Conservation (phyloP, 1,139 yeast species). For the Protomyces arabidopsidicola region DNA sequence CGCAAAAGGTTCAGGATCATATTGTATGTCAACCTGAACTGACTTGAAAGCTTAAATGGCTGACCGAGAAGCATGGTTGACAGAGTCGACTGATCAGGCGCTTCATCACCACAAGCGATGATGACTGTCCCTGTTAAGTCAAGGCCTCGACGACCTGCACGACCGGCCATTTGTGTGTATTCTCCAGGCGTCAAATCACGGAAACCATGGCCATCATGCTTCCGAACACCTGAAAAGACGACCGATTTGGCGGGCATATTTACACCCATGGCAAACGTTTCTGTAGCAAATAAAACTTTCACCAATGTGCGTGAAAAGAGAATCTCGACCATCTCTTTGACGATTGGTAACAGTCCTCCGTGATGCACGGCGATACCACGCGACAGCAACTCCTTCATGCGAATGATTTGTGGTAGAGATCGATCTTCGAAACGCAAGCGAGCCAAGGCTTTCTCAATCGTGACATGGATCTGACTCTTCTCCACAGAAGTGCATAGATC, state of each 20-base stretch:
- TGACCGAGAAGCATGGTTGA: constrained; percentile 79
- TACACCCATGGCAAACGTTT: constrained; percentile 96
- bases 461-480: constrained; percentile 86
- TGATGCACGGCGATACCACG: constrained; percentile 97
- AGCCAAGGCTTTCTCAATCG: constrained; percentile 80
- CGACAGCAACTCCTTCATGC: constrained; percentile 72
- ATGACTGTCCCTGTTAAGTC: constrained; percentile 95
- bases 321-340: constrained; percentile 91
- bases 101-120: constrained; percentile 72
- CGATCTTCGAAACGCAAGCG: constrained; percentile 88
- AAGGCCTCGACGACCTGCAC: constrained; percentile 97
- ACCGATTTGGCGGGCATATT: constrained; percentile 97
- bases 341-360: constrained; percentile 92
- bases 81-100: constrained; percentile 46
- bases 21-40: constrained; percentile 87
- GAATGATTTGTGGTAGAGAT: constrained; percentile 81
- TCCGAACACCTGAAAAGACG: constrained; percentile 75
- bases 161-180: constrained; percentile 97
- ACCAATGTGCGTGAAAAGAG: constrained; percentile 79
- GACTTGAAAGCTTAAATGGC: constrained; percentile 84
- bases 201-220: constrained; percentile 82
- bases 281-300: constrained; percentile 92
- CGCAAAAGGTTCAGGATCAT: constrained; percentile 89
- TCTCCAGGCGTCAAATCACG: constrained; percentile 89
- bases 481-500: constrained; percentile 81